Base-by-base conservation (phyloP, 768 basidiomycete species). In the Lentinula sp. region DNA sequence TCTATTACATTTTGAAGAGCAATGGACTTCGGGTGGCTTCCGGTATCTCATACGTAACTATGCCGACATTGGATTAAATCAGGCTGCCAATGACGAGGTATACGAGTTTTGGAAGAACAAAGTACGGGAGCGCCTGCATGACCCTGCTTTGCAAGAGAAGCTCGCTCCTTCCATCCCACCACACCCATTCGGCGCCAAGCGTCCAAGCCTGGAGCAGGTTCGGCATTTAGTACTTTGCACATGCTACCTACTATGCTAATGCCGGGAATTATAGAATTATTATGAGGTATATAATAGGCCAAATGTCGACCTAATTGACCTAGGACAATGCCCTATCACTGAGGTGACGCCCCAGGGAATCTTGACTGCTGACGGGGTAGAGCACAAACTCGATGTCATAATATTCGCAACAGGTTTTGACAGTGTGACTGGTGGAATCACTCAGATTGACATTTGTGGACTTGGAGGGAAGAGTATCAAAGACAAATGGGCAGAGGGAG, bases 381-480 rank as follows among this genome's bases (percentile, higher is more conserved):
- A 62, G 34, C 56, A 60, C 28, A 63, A 64, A 45, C 51, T 67
- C 18, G 66, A 67, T 56, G 59, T 63, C 3, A 39, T 66, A 21
- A 54, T 67, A 5, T 54, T 63, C 15, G 66, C 66, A 13, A 67
- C 66, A 13, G 66, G 66, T 11, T 67, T 64, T 42, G 66, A 67
- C 35, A 52, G 48, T 15, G 43, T 62, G 9, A 65, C 64, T 4
- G 64, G 62, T 11, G 56, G 60, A 9, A 48, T 65, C n/a, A 59
- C 62, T 13, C 64, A 65, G 50, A 67, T 67, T 37, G 65, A 67
- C 39, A 65, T 67, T 48, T 40, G 53, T 8, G 66, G 65, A 18
- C 53, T 62, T 8, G 63, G 61, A 16, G 66, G 65, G 15, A 57
- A 21, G 5, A 34, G 62, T 11, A 62, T 67, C 42, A 57, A 52